A percentile compares a stretch with the other conserved stretches of the same genome.
These are phyloP conservation scores for Sergeia podlipaevii DNA, from an alignment of 208 protist species.

Conservation along the genomic window DNA sequence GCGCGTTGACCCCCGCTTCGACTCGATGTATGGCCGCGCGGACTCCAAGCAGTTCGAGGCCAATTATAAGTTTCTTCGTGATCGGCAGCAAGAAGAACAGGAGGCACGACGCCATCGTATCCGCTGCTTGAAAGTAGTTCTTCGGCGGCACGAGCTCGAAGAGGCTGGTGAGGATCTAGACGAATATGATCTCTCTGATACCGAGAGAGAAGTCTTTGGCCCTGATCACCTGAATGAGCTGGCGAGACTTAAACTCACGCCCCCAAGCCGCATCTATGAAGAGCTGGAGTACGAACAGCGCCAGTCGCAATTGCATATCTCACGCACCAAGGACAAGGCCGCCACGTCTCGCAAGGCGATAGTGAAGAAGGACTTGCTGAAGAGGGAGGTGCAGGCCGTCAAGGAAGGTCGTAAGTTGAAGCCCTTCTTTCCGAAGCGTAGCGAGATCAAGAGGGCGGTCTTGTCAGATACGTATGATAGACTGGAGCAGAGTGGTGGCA, in stretches of 20 bases:
- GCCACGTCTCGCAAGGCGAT: slow-evolving; percentile 31
- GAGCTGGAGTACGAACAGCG: slow-evolving; percentile 73
- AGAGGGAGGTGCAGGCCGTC: slow-evolving; percentile 70
- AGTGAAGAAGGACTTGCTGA: slow-evolving; percentile 52
- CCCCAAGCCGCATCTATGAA: slow-evolving; percentile 30
- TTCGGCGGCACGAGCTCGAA: slow-evolving; percentile 71
- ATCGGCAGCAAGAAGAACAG: slow-evolving; percentile 73
- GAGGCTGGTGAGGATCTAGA: slow-evolving; percentile 57
- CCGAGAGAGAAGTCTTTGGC: slow-evolving; percentile 75
- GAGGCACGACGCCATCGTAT: slow-evolving; percentile 58
- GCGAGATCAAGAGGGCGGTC: slow-evolving; percentile 65
- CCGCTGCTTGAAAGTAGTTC: slow-evolving; percentile 50
- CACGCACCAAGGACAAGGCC: slow-evolving; percentile 31
- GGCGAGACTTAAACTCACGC: slow-evolving; percentile 44
- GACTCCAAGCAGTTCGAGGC: slow-evolving; percentile 54
- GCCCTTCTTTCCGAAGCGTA: slow-evolving; percentile 79
- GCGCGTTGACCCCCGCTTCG: slow-evolving; percentile 78
- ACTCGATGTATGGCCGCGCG: slow-evolving; percentile 48
- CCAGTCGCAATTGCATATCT: slow-evolving; percentile 56
- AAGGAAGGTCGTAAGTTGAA: slow-evolving; percentile 60
- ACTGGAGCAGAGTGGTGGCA: slow-evolving; percentile 68
- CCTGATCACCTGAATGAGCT: slow-evolving; percentile 62
- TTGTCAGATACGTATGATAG: slow-evolving; percentile 68
- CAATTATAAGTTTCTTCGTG: slow-evolving; percentile 80
- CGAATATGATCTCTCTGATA: slow-evolving; percentile 82